phyloP scores from a whole-genome alignment of 108 stramenopile genomes.

The Nitzschia sp. region DNA sequence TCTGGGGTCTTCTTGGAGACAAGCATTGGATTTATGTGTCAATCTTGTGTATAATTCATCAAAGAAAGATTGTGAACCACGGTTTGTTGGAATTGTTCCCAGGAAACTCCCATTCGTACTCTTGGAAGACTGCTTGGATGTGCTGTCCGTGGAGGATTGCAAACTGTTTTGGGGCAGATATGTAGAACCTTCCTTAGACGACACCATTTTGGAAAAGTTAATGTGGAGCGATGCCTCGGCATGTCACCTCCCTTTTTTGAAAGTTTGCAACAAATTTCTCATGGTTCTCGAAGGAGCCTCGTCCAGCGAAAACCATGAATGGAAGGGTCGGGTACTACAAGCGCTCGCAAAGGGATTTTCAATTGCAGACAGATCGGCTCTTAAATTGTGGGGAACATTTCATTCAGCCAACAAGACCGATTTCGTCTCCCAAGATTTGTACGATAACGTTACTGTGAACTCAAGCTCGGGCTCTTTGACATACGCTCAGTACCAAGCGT shows the following conservation, averaged over 20 bases:
- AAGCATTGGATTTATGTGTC: conserved; percentile 26
- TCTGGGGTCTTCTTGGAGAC: conserved; percentile 32
- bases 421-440: conserved; percentile 26
- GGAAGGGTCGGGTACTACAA: conserved; percentile 65
- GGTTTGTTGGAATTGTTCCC: conserved; percentile 22
- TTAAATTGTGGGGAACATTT: conserved; percentile 74
- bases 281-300: conserved; percentile 25
- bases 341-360: conserved; percentile 59
- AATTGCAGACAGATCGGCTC: conserved; percentile 67
- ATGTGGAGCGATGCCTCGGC: conserved; percentile 41
- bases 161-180: conserved; percentile 49
- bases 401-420: conserved; percentile 31
- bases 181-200: conserved; percentile 32
- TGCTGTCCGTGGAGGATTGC: conserved; percentile 28
- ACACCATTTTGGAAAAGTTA: conserved; percentile 30
- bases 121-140: conserved; percentile 65
- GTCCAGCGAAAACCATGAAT: conserved; percentile 32
- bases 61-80: conserved; percentile 6
- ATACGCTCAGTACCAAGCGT: conserved; percentile 67
- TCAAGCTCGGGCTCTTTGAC: conserved; percentile 14
- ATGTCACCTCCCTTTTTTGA: conserved; percentile 50
- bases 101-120: conserved; percentile 59
- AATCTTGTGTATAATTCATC: conserved; percentile 37
- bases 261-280: conserved; percentile 63
- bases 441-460: not conserved